phyloP scores from a whole-genome alignment of 2,329 filamentous ascomycete species.

The Aspergillus sp. region DNA sequence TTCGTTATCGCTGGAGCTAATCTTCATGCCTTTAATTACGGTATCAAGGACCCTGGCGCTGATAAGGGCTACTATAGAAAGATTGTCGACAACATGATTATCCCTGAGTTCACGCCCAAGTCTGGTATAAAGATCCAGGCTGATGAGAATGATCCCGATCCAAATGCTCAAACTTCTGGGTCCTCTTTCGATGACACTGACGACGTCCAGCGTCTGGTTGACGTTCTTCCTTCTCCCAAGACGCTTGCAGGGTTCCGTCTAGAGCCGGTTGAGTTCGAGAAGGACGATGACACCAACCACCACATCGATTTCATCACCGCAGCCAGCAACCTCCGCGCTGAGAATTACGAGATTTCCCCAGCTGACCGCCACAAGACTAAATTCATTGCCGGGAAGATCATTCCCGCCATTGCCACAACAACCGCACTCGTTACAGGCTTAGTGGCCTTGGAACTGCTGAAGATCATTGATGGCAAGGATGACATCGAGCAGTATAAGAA shows the following conservation, averaged over 20 bases:
- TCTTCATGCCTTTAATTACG: constrained; percentile 96
- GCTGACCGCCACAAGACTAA: constrained; percentile 98
- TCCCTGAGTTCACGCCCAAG: constrained; percentile 91
- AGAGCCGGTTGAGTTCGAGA: constrained; percentile 92
- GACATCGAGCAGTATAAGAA: constrained; percentile 99
- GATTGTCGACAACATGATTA: constrained; percentile 87
- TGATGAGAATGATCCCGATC: constrained; percentile 91
- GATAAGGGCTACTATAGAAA: constrained; percentile 72
- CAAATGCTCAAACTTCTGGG: constrained; percentile 64
- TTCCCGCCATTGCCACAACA: constrained; percentile 95
- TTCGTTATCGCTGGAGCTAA: constrained; percentile 89
- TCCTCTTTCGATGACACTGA: constrained; percentile 67
- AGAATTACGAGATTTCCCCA: constrained; percentile 95
- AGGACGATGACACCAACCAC: constrained; percentile 96
- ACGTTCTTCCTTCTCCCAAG: constrained; percentile 74
- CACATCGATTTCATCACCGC: constrained; percentile 99
- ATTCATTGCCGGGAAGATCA: constrained; percentile 99
- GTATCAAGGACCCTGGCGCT: constrained; percentile 79
- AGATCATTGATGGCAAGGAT: constrained; percentile 93
- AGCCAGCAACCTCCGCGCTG: constrained; percentile 90
- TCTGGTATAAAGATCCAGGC: constrained; percentile 94
- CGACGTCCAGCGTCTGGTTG: constrained; percentile 72
- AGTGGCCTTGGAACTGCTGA: constrained; percentile 90
- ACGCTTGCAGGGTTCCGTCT: constrained; percentile 85
- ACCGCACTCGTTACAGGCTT: constrained; percentile 93